Evolutionary conservation across 1,284 basidiomycete species (phyloP).

Genomic region (Cutaneotrichosporon sp.): DNA sequence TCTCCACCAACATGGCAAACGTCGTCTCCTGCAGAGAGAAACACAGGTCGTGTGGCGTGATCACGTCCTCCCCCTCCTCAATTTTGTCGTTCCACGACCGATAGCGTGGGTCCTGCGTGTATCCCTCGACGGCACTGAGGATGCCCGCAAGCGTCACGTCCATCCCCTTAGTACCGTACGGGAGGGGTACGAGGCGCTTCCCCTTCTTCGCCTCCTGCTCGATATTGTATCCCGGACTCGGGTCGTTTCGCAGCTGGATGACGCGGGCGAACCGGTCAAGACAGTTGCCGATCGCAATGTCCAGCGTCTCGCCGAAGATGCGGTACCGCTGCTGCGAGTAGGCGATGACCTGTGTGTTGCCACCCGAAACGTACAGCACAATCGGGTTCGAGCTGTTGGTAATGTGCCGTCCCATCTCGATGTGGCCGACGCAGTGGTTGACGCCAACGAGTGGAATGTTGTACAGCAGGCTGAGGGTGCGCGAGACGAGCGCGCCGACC

Average conservation of each 20-base stretch:
- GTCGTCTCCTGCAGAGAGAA: slow-evolving; percentile 97
- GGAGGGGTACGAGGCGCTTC: slow-evolving; percentile 70
- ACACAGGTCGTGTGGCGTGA: slow-evolving; percentile 92
- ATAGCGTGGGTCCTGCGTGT: slow-evolving; percentile 76
- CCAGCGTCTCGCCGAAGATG: slow-evolving; percentile 98
- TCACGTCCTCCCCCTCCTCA: slow-evolving; percentile 61
- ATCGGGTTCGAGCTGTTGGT: slow-evolving; percentile 94
- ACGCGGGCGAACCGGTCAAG: slow-evolving; percentile 95
- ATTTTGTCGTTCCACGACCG: slow-evolving; percentile 47
- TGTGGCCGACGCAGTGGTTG: slow-evolving; percentile 98
- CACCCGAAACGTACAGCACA: slow-evolving; percentile 97
- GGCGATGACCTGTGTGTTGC: slow-evolving; percentile 98
- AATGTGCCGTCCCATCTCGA: slow-evolving; percentile 97
- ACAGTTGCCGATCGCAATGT: slow-evolving; percentile 98
- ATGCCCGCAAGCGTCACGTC: slow-evolving; percentile 94
- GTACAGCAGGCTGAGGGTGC: slow-evolving; percentile 84
- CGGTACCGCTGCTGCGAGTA: slow-evolving; percentile 96
- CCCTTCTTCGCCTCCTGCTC: slow-evolving; percentile 87
- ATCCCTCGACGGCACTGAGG: slow-evolving; percentile 81
- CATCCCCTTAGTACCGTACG: slow-evolving; percentile 99
- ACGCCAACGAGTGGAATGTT: slow-evolving; percentile 92
- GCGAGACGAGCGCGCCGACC: slow-evolving; percentile 91
- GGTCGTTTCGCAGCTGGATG: slow-evolving; percentile 94
- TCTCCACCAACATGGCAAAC: slow-evolving; percentile 98
- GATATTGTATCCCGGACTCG: slow-evolving; percentile 97